Base-by-base conservation (phyloP, 108 stramenopile species). In the Halocafeteria seosinensis region DNA sequence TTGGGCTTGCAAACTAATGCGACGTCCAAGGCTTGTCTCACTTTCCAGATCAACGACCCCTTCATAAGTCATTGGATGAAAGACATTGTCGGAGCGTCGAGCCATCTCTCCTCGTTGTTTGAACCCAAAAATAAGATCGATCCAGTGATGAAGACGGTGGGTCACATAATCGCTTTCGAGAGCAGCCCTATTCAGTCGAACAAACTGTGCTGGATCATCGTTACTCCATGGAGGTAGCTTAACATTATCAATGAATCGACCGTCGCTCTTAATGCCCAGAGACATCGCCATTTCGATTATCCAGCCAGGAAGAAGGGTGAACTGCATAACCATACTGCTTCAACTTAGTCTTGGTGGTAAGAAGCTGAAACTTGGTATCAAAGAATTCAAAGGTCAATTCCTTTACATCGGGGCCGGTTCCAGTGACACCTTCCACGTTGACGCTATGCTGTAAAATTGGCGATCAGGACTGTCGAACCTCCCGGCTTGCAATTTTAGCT, bases 401-500 rank as follows among this genome's bases (percentile, higher is more conserved):
- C 32, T 91, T 91, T 23, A 90, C 84, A 62, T 92, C 91, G 23
- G 82, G 77, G 65, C 26, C 27, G 47, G 55, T 78, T 13, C 81
- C 86, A 35, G 84, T 47, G 17, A n/a, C 82, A 85, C 84, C 85
- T 84, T 31, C 32, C 70, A 69, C 95, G 30, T 90, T 88, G 37
- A 85, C 73, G 87, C 77, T 36, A 98, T 84, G 31, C 88, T 89
- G 59, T 82, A 84, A 55, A 98, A 94, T n/a, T 93, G 74, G 6
- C 96, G 86, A 71, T 98, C 93, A 2, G 93, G 86, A 17, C 90
- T 89, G 85, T 98, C 96, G 70, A 98, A 98, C 62, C 87, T 81
- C 13, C 93, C 93, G 58, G 85, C 79, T 75, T 97, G 90, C 29
- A 98, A 81, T 25, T 90, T 87, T 21, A 86, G 58, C 62, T 94